Conservation (phyloP, 148 eudicot species). For the Spergularia marina region DNA sequence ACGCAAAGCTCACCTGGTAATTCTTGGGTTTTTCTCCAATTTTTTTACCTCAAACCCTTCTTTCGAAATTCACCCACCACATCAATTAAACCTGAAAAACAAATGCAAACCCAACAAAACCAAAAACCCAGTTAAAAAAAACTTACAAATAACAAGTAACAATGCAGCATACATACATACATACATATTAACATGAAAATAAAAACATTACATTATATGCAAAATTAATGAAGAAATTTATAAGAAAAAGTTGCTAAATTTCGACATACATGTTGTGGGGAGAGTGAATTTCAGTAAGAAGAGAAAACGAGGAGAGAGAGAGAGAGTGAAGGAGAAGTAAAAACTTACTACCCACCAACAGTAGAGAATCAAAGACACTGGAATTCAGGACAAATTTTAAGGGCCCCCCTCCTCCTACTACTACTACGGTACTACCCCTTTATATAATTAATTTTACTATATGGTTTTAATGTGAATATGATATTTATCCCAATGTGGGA, state of each 20-base stretch:
- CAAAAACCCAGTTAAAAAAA: constrained; percentile 14
- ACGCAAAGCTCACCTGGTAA: constrained; percentile 8
- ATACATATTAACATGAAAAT: constrained; percentile 11
- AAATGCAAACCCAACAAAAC: not conserved
- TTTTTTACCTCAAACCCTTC: not conserved
- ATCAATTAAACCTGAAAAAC: constrained; percentile 18
- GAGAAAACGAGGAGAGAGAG: not conserved
- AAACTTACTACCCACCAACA: not conserved
- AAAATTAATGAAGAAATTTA: not conserved
- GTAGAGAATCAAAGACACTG: constrained; percentile 24
- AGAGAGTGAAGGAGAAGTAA: not conserved
- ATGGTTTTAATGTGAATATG: not conserved
- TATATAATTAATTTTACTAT: too few species aligned
- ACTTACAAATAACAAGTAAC: not conserved
- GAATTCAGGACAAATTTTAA: constrained; percentile 16
- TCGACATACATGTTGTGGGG: constrained; percentile 18
- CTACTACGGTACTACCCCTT: not conserved
- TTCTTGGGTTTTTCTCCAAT: not conserved
- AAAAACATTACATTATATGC: not conserved
- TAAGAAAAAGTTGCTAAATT: not conserved
- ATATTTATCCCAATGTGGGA: constrained; percentile 2
- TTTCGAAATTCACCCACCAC: constrained; percentile 26
- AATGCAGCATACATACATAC: constrained; percentile 25
- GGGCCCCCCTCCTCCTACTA: not conserved
- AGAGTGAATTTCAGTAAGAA: not conserved